Evolutionary conservation across 2,329 filamentous ascomycete species (phyloP).

Genomic region (Fusarium proliferatum): DNA sequence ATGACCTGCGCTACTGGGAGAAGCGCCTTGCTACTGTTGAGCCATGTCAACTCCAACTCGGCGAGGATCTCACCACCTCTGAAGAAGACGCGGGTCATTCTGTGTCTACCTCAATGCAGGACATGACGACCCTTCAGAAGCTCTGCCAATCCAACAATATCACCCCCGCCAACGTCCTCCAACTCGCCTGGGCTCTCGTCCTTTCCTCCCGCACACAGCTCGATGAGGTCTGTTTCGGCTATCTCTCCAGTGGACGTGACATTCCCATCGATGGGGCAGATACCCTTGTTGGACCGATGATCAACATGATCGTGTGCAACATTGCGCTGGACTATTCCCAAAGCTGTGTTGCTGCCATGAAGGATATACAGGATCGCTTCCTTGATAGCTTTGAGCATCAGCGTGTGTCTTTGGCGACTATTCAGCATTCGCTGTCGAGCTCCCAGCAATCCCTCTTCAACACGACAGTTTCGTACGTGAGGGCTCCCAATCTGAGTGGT

Average conservation of each 20-base stretch:
- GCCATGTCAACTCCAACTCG: background rate
- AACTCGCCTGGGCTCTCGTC: background rate
- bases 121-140: background rate
- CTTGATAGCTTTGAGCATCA: background rate
- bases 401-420: background rate
- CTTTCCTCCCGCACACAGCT: background rate
- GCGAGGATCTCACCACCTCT: background rate
- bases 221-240: background rate
- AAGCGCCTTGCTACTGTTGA: fast-evolving
- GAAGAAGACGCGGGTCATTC: fast-evolving
- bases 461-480: background rate
- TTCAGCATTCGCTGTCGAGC: background rate
- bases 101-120: background rate
- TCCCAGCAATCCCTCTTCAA: background rate
- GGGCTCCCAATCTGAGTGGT: background rate
- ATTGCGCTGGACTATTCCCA: background rate
- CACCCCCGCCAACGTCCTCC: background rate
- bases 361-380: background rate
- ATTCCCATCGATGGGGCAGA: background rate
- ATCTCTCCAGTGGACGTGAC: background rate
- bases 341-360: background rate
- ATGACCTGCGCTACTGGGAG: background rate
- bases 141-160: background rate
- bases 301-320: slow-evolving; percentile 1
- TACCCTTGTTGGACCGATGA: background rate